Evolutionary conservation across 2,329 filamentous ascomycete genomes (phyloP), one percentile per base, ranked within the genome.

Genomic region (Phialocephala subalpina): DNA sequence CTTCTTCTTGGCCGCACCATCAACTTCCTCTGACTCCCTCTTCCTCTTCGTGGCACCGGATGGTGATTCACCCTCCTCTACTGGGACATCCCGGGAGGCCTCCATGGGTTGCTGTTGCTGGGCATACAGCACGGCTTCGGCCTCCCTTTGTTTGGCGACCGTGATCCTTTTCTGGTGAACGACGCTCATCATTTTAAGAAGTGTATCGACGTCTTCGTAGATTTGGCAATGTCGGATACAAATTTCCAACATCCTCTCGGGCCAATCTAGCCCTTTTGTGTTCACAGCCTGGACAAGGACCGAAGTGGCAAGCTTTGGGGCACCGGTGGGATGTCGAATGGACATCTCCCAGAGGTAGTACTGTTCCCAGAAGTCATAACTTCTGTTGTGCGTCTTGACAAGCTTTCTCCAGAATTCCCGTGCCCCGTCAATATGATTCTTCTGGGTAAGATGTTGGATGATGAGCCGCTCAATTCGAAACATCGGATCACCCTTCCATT

Each of bases 341-440:
- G 71, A 72, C 84, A 98, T 90, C 79, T 98, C 96, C 91, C 94
- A 98, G 61, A 90, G 84, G 79, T 97, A 97, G 78, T 93, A 97
- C 52, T 90, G 89, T 63, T 94, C 85, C 96, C 96, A 99, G 77
- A 98, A 98, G 73, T 97, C 93, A 75, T 94, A 94, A 72, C 89
- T 94, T 72, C 93, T 87, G 35, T 89, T 89, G 63, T 93, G 88
- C 20, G 85, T 83, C n/a, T 87, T 81, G 25, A 87, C 77, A 35
- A 98, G 83, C 20, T 87, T 86, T 70, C 91, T 88, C 89, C 93
- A 98, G 57, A 92, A 87, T 18, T 86, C 84, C 45, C 96, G 88
- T 2, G 95, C 96, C 64, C 90, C 90, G 22, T 93, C 87, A 60
- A 92, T 82, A 47, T 92, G 90, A 29, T 89, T 89, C 70, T 93